Evolutionary conservation across 1,139 yeast genomes (phyloP), one percentile per base, ranked within the genome.

Genomic region (Komagataea norvegica): DNA sequence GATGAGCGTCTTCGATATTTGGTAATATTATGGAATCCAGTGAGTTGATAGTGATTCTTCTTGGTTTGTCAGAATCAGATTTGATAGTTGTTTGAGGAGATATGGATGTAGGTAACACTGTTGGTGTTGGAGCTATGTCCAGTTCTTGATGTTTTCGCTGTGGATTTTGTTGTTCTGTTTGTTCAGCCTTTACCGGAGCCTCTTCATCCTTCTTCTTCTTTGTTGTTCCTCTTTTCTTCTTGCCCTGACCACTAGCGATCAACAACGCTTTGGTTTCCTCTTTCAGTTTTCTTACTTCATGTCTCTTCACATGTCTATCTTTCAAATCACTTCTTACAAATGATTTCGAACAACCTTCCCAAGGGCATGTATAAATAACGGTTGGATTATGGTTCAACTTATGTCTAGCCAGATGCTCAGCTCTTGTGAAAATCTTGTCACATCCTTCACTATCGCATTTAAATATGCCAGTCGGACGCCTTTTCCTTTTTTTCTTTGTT

Each of bases 281-380:
- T 37, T 57, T 56, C 25, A 47, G 27, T 25, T 49, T 47, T 23
- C 61, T 48, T 24, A 52, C 49, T 39, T 60, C 59, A 43, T 77
- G 83, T 24, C 82, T 57, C 47, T 71, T 73, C 35, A 69, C 48
- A 51, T 77, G 84, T 36, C 83, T 58, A 5, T 61, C 63, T 17
- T 67, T 54, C 29, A 77, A 54, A 52, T 77, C 84, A 38, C 67
- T 70, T 21, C 84, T 64, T 2, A 79, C 85, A 64, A 79, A 79
- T 1, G 80, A 74, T 52, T 74, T 74, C 5, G 60, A 55, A 49
- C 86, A 79, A 6, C 63, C 61, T 4, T 59, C 58, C 66, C 70
- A 68, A 2, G 65, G 52, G 51, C 86, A 79, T 20, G 57, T 60
- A 47, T 64, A 77, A 5, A 77, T 62, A 26, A 61, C 60, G 16